Evolutionary conservation across 495 filamentous ascomycete species (phyloP).

Genomic region (Staphylotrichum longicolle): DNA sequence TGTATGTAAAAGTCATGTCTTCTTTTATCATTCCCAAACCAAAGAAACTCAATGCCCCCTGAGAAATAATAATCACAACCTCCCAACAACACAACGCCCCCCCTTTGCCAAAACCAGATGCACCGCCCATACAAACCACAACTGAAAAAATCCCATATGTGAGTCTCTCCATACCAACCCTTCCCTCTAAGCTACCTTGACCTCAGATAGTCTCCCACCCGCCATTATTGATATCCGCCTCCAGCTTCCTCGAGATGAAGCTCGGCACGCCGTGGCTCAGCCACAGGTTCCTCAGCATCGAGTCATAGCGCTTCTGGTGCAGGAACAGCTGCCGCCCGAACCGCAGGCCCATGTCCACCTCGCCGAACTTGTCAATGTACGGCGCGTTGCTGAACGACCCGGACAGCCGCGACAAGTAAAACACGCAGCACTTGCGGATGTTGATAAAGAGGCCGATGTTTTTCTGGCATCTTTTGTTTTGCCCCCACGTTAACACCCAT

Average conservation of each 20-base stretch:
- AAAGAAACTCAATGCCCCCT: too few species aligned
- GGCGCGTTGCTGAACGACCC: conserved; percentile 85
- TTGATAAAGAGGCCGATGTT: conserved; percentile 91
- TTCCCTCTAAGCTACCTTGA: too few species aligned
- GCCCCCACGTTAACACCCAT: too few species aligned
- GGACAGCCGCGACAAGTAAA: conserved; percentile 76
- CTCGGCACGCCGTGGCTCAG: conserved; percentile 83
- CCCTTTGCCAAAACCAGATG: too few species aligned
- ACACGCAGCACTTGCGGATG: conserved; percentile 87
- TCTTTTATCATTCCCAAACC: too few species aligned
- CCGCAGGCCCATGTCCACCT: conserved; percentile 82
- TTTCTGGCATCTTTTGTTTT: conserved; percentile 67
- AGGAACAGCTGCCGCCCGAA: conserved; percentile 82
- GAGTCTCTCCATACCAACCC: too few species aligned
- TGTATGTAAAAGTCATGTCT: too few species aligned
- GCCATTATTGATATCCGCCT: conserved; percentile 92
- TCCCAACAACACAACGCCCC: too few species aligned
- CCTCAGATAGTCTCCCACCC: conserved; percentile 79
- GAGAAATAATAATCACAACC: too few species aligned
- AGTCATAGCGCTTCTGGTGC: conserved; percentile 90
- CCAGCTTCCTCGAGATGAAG: conserved; percentile 81
- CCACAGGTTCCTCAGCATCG: conserved; percentile 81
- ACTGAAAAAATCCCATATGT: too few species aligned
- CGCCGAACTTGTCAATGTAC: conserved; percentile 91
- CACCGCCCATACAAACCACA: too few species aligned